Conservation (phyloP, 345 rosid genomes). For the Brassica nigra region DNA sequence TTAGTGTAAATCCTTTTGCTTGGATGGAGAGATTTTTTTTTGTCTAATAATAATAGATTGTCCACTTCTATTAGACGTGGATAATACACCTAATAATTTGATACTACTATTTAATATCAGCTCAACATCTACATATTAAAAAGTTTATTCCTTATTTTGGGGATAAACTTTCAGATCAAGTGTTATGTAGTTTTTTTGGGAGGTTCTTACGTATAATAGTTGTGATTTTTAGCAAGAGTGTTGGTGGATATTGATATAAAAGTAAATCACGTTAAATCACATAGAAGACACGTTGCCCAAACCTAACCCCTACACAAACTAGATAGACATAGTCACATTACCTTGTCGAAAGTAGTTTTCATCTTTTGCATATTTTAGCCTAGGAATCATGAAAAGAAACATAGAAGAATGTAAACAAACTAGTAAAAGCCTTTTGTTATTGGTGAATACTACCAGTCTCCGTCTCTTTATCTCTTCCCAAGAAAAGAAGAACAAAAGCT, state of each 20-base stretch:
- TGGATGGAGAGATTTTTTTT: neutral
- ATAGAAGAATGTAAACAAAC: neutral
- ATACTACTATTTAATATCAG: neutral
- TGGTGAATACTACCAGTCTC: neutral
- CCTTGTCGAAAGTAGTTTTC: neutral
- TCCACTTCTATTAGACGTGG: neutral
- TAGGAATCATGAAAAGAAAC: neutral
- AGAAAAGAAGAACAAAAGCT: slow-evolving; percentile 28
- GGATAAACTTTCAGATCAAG: neutral
- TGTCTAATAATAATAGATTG: too few relatives aligned
- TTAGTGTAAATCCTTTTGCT: neutral
- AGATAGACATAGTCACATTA: neutral
- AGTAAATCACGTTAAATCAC: neutral
- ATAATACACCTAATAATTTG: neutral
- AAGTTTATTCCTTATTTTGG: neutral
- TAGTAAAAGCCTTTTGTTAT: slow-evolving; percentile 15
- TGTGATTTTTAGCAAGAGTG: neutral
- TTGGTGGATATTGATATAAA: neutral
- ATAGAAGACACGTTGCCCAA: neutral
- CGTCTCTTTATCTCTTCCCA: slow-evolving; percentile 25
- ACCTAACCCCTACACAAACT: neutral
- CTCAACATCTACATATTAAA: neutral
- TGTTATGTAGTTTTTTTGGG: neutral
- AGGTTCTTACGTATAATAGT: neutral
- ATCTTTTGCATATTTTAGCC: neutral